These are phyloP conservation scores for Elaeis guineensis DNA, from an alignment of 176 grass and related monocot species.

Conservation along the genomic window DNA sequence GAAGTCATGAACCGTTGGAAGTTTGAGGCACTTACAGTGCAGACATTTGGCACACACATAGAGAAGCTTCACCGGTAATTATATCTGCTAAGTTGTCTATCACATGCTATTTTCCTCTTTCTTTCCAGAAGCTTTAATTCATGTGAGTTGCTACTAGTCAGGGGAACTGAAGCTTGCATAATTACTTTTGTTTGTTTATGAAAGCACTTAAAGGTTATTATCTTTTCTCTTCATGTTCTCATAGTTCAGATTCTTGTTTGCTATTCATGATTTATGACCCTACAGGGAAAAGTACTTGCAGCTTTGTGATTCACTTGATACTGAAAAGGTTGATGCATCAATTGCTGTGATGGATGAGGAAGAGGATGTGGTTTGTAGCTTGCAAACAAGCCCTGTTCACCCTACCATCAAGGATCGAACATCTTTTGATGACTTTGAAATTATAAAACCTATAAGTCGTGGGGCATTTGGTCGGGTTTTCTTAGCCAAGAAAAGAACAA, in stretches of 20 bases:
- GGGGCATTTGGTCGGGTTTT: conserved; percentile 99
- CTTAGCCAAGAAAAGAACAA: conserved; percentile 98
- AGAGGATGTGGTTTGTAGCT: conserved; percentile 90
- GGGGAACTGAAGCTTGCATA: too few species aligned
- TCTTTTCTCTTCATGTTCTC: too few species aligned
- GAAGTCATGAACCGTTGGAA: conserved; percentile 88
- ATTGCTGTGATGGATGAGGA: conserved; percentile 97
- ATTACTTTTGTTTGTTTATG: neutral
- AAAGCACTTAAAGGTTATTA: neutral
- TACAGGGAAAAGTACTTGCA: conserved; percentile 92
- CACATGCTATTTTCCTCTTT: neutral
- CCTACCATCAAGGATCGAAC: conserved; percentile 76
- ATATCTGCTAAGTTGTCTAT: conserved; percentile 5
- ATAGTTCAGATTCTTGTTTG: neutral
- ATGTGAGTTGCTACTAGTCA: too few species aligned
- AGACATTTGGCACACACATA: conserved; percentile 95
- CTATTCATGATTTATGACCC: conserved; percentile 19
- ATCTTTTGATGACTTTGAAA: conserved; percentile 99
- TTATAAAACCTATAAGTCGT: conserved; percentile 97
- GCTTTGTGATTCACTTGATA: conserved; percentile 95
- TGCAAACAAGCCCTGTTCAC: conserved; percentile 86
- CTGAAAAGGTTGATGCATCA: conserved; percentile 78
- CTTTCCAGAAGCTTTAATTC: neutral
- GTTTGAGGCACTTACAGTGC: conserved; percentile 86
- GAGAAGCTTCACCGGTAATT: conserved; percentile 94